Percentiles rank a stretch among this genome's conserved stretches.
Evolutionary conservation across 176 grass and related monocot species (phyloP).

Genomic region (Otatea glauca): DNA sequence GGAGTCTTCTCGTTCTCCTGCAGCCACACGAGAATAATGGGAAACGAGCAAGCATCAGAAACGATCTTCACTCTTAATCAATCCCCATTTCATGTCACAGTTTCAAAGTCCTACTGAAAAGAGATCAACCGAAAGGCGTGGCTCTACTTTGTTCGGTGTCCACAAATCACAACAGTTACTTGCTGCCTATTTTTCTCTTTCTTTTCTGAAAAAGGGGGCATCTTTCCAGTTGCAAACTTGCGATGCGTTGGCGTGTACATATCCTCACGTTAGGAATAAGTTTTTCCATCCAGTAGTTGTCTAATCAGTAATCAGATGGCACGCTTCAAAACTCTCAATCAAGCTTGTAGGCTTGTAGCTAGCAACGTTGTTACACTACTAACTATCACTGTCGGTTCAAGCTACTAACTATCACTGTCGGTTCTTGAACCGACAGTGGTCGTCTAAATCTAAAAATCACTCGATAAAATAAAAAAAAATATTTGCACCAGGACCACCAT

Average conservation of each 20-base stretch:
- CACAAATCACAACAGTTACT: neutral
- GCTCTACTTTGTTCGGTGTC: neutral
- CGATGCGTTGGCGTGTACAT: slow-evolving; percentile 1
- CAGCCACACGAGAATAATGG: neutral
- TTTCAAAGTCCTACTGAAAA: neutral
- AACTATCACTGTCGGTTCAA: no score
- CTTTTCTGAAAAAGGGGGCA: neutral
- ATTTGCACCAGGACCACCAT: no score
- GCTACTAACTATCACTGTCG: no score
- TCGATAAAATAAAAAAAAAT: no score
- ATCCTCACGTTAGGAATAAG: neutral
- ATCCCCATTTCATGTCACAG: neutral
- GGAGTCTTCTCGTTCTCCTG: slow-evolving; percentile 55
- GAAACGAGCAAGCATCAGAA: neutral
- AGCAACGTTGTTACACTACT: no score
- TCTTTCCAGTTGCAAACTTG: slow-evolving; percentile 1
- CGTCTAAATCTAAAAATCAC: no score
- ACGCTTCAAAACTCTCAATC: neutral
- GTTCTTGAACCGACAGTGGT: no score
- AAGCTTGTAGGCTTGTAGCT: neutral
- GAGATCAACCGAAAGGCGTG: neutral
- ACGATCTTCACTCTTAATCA: neutral
- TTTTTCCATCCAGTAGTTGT: neutral
- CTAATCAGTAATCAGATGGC: neutral
- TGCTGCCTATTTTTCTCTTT: no score